A percentile compares a stretch with the other conserved stretches of the same genome.
These are phyloP conservation scores for Malania oleifera DNA, from an alignment of 164 flowering plant genomes.

Conservation along the genomic window DNA sequence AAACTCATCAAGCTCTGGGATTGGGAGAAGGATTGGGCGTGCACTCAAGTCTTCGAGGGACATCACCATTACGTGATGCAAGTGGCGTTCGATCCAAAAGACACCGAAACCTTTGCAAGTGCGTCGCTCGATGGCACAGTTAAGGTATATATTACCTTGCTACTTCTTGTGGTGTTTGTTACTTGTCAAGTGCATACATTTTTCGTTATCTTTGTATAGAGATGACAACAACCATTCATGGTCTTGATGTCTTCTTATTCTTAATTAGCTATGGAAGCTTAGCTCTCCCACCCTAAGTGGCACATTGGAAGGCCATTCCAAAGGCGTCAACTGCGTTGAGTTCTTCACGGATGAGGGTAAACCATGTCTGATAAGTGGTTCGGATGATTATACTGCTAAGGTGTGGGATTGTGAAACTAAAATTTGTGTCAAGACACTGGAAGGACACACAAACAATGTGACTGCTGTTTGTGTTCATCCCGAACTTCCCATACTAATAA, in stretches of 20 bases:
- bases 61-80: slow-evolving; percentile 99
- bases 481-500: background rate
- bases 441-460: background rate
- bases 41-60: slow-evolving; percentile 89
- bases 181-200: too few relatives aligned
- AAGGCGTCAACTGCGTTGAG: background rate
- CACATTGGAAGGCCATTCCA: background rate
- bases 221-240: background rate
- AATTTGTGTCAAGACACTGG: background rate
- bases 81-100: slow-evolving; percentile 92
- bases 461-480: background rate
- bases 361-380: background rate
- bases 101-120: slow-evolving; percentile 94
- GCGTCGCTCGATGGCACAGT: slow-evolving; percentile 96
- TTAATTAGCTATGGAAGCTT: background rate
- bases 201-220: too few relatives aligned
- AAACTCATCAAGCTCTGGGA: slow-evolving; percentile 95
- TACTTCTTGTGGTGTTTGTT: too few relatives aligned
- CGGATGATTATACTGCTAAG: slow-evolving; percentile 1
- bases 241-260: background rate
- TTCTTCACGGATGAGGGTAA: background rate
- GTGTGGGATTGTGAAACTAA: slow-evolving; percentile 1
- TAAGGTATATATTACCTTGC: too few relatives aligned
- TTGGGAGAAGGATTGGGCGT: slow-evolving; percentile 92
- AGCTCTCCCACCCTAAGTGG: background rate